Base-by-base conservation (phyloP, 805 yeast species). In the Kluyveromyces wickerhamii region DNA sequence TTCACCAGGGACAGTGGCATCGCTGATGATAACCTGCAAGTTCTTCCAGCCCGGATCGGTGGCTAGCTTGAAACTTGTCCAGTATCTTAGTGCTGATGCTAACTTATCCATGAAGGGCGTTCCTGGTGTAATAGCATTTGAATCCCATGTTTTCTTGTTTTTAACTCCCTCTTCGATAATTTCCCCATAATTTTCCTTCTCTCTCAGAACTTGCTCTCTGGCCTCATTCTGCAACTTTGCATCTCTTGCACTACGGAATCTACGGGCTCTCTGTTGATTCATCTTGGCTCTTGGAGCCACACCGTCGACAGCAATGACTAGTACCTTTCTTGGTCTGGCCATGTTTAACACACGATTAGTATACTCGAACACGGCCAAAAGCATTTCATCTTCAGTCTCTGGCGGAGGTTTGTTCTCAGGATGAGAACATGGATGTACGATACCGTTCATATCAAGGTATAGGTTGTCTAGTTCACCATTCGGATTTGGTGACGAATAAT, bases 271-370 rank as follows among this genome's bases (percentile, higher is more conserved):
- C 62, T 88, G 97, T 61, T 88, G 97, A 57, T 89, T 88, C 96
- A 88, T 88, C 58, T 88, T 88, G 18, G 96, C 97, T 52, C 97
- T 71, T 15, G 98, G 98, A 2, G 98, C 98, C 21, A 92, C 99
- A 37, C 99, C 99, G 65, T 92, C 99, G 21, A 92, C 95, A 2
- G 98, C 97, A 57, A 92, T 87, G 78, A 85, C 75, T 37, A 92
- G 67, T 23, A 92, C 76, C 55, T 92, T 88, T 38, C 97, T 67
- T 2, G 99, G 99, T 50, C 96, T 70, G 0, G 96, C 97, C 87
- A 92, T 83, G 62, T 77, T 75, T 29, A 92, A 63, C 5, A 92
- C 96, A 30, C 95, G 69, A 45, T 92, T 94, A 0, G 98, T 92
- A 55, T 92, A 92, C 47, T 77, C 78, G 63, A 92, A 92, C 18